Base-by-base conservation (phyloP, 305 asterid species). In the Fraxinus xanthoxyloides region DNA sequence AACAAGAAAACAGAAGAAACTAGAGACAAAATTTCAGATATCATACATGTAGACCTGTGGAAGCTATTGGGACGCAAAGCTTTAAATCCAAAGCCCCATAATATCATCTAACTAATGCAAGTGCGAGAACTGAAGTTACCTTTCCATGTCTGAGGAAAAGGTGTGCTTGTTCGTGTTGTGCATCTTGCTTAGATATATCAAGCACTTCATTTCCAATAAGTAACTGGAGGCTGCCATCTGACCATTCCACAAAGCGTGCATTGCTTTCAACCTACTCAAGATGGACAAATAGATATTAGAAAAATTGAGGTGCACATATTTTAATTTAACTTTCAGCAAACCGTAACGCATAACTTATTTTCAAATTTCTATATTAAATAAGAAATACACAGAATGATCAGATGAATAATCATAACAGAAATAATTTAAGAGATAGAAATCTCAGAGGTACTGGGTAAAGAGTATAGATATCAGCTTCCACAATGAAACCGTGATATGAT, bases 151-250 rank as follows among this genome's bases (percentile, higher is more conserved):
- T 94, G 51, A 97, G 86, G 80, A 94, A 97, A 84, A 97, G 98
- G 88, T 97, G 98, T 74, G 98, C 89, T 79, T 94, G 98, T 82
- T 97, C 99, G 72, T 97, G 98, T 80, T 91, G 97, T 24, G 98
- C 94, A 88, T 93, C 98, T 87, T 94, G 99, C 90, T 88, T 88
- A 74, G 98, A 94, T 87, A 93, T 95, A 87, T 97, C 98, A 79
- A 97, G 98, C 86, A 94, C 98, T 92, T 97, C 99, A 87, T 92
- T 97, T 83, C 99, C 99, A 81, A 97, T 92, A 83, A 91, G 90
- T 81, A 97, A 87, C 84, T 92, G 97, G 77, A 90, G 79, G 89
- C 95, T 91, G 54, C 97, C 95, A 90, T 92, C 97, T 63, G 97
- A 92, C 97, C 97, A 92, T 73, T 89, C 90, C 87, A 92, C 97